Base-by-base conservation (phyloP, 2,329 filamentous ascomycete genomes). In the Endothia cerciana region DNA sequence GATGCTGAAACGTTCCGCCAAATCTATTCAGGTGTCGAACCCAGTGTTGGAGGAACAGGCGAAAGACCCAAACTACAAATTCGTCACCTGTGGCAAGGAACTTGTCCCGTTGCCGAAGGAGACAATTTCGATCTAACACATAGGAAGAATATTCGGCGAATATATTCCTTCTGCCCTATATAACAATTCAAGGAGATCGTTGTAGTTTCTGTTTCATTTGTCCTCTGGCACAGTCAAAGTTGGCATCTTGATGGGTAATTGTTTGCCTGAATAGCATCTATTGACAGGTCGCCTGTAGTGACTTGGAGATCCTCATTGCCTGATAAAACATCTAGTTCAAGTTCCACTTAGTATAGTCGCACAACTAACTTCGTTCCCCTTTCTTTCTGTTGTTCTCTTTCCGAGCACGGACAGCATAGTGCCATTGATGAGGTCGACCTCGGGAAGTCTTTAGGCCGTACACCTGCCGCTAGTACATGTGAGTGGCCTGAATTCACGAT, bases 11-110 rank as follows among this genome's bases (percentile, higher is more conserved):
- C 60, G 64, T 11, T 53, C 59, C 17, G 55, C 60, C 41, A 51
- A 40, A 30, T 60, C 64, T 6, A 63, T 58, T 8, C 30, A 51
- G 28, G 57, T 61, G 2, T 65, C 63, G 1, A 65, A 65, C 40
- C 63, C 63, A 1, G 63, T 65, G 5, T 57, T 61, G 11, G 57
- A 61, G 49, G 28, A 60, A 11, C 57, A 61, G 17, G 25, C 38
- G 17, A 25, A 28, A 30, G 33, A 61, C 4, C 2, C 57, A 30
- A 65, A 65, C 40, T 47, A 22, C 38, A 60, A 65, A 36, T 65
- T 59, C 41, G 30, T 60, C 19, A 65, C 63, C 4, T 65, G 56
- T 28, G 53, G 63, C 17, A 65, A 65, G n/a, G 40, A 56, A 17
- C 58, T 49, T 1, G 30, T 2, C 25, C 40, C 63, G 25, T 19